Evolutionary conservation across 106 monocot genomes (phyloP), one percentile per base, ranked within the genome.

Genomic region (Acorus gramineus): DNA sequence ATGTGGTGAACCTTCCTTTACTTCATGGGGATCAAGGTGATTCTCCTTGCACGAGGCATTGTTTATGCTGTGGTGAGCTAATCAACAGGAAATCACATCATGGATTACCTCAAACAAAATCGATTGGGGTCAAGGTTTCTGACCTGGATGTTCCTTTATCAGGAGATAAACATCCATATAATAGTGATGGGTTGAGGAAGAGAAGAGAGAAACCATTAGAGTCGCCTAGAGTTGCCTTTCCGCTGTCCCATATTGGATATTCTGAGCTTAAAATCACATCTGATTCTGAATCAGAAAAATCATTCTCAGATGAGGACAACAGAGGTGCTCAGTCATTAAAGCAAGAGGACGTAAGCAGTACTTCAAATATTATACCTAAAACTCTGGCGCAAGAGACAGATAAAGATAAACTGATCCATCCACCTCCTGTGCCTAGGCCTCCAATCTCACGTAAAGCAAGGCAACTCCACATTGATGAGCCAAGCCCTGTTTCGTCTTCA

Each of bases 1-100:
- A 83, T 47, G 59, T 47, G 14, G 48, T 43, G 8, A 53, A 71
- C 42, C 59, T 44, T 7, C 74, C 85, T 66, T 57, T 79, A 28
- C 50, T 71, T 9, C 56, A 66, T 43, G 76, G 70, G 53, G 75
- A 71, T 67, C 46, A 42, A 59, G 44, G 60, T 59, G 54, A n/a
- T 53, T 60, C 60, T 57, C 44, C 58, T 52, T 7, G 28, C 5
- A 56, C 46, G 67, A 53, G 60, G 5, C 7, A 55, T 46, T 85
- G 89, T 52, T 82, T 82, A 44, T 89, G 89, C 61, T 89, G 85
- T 67, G 63, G 64, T 46, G 63, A 48, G 47, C 68, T 54, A 52
- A 76, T 76, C 61, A 48, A 13, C 43, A 61, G 65, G 50, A 76
- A 70, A 64, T 49, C 65, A 56, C 58, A 69, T 54, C 51, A 59